Evolutionary conservation across 139 green algal species (phyloP), one percentile per base, ranked within the genome.

Genomic region (Picochlorum sp.): DNA sequence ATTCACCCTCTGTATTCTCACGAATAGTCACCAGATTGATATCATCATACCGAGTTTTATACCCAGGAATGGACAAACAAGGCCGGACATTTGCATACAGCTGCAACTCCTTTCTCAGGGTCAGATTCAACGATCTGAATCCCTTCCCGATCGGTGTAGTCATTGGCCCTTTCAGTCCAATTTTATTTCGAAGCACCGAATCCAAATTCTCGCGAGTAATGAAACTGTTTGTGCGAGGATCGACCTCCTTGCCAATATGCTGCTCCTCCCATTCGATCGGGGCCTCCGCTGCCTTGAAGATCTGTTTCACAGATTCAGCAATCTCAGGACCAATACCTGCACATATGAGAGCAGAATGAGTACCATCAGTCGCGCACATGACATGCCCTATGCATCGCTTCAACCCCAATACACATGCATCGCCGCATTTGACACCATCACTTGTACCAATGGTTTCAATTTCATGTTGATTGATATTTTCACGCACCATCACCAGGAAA

Each of bases 1-100:
- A 98, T 80, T 98, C 92, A 14, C 92, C 92, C 83, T 98, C 92
- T 1, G 92, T 98, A 82, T 98, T 98, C 75, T 98, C 91, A 51
- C 92, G 78, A 66, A 98, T 95, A 6, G 92, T 98, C 9, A 98
- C 83, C 51, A 98, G 61, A 76, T 98, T 84, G 20, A 98, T 83
- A 71, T 87, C 73, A 68, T 97, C 91, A 65, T 98, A 98, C 2
- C 88, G 80, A 14, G 91, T 96, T 75, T 95, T 95, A 79, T 92
- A 97, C 1, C 91, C 91, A 6, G 91, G 91, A 51, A 97, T 87
- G 38, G 60, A 70, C 58, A 96, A 78, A 80, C 92, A 98, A n/a
- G 92, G 92, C 7, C 92, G 85, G 54, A 98, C 92, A 63, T 98
- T 98, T 49, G 92, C 92, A 63, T 89, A 98, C 63, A 98, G 78